Evolutionary conservation across 371 early-diverging fungal genomes (phyloP).

Genomic region (Cokeromyces recurvatus): DNA sequence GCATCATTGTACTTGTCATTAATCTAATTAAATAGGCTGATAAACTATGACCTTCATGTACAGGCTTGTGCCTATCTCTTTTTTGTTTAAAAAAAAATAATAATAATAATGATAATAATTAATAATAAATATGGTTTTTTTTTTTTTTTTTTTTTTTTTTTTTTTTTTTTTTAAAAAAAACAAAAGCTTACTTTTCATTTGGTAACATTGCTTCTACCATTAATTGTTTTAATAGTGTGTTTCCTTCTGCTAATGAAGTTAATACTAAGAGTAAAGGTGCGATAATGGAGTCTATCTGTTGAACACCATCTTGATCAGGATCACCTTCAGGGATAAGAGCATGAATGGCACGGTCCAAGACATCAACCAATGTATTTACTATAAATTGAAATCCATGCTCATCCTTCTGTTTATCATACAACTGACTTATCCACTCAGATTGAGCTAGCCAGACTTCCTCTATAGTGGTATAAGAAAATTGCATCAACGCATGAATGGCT

Average conservation of each 20-base stretch:
- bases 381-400: conserved; percentile 13
- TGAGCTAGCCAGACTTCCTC: conserved; percentile 34
- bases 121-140: too few species aligned
- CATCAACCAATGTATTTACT: conserved; percentile 11
- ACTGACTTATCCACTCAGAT: conserved; percentile 7
- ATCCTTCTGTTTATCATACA: conserved; percentile 3
- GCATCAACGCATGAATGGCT: conserved; percentile 70
- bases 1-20: conserved; percentile 67
- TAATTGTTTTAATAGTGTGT: conserved; percentile 26
- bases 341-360: conserved; percentile 24
- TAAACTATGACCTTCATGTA: conserved; percentile 66
- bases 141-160: too few species aligned
- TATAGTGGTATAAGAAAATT: conserved; percentile 43
- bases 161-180: too few species aligned
- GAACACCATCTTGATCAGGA: conserved; percentile 45
- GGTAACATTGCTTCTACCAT: conserved; percentile 51
- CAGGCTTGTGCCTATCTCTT: conserved; percentile 71
- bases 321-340: conserved; percentile 41
- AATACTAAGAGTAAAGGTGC: conserved; percentile 64
- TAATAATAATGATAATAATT: too few species aligned
- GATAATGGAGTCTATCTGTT: conserved; percentile 55
- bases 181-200: conserved; percentile 57
- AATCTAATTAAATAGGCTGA: conserved; percentile 66
- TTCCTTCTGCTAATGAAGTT: conserved; percentile 41
- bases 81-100: too few species aligned